phyloP scores from a whole-genome alignment of 768 basidiomycete genomes.

The Mycena galopus region DNA sequence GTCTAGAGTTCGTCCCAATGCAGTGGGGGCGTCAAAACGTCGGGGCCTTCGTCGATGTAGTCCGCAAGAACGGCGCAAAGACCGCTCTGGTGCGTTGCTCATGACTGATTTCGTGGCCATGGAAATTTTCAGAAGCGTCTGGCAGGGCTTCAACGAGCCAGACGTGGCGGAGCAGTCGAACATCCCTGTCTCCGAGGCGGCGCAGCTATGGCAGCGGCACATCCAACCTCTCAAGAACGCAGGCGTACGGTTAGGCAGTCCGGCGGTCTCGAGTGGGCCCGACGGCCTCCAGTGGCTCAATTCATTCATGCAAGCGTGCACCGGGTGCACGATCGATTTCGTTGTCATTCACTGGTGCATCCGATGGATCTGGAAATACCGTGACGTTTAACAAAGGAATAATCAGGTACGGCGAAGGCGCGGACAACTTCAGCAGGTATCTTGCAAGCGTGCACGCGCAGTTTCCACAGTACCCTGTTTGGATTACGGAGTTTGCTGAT shows the following conservation, averaged over 20 bases:
- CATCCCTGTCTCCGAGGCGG: constrained; percentile 32
- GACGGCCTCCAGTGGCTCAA: constrained; percentile 37
- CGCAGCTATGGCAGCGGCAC: constrained; percentile 38
- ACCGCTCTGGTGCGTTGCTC: constrained; percentile 13
- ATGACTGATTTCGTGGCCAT: too few relatives aligned
- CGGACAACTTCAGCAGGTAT: constrained; percentile 51
- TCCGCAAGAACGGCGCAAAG: constrained; percentile 5
- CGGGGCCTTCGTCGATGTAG: not conserved
- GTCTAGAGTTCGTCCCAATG: constrained; percentile 36
- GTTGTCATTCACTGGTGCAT: constrained; percentile 54
- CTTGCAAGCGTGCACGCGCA: constrained; percentile 48
- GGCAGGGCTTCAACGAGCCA: constrained; percentile 42
- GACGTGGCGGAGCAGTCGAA: constrained; percentile 35
- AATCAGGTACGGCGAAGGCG: constrained; percentile 48
- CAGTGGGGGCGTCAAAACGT: constrained; percentile 36
- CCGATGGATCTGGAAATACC: not conserved
- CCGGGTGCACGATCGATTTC: constrained; percentile 38
- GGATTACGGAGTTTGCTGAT: constrained; percentile 52
- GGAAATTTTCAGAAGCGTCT: not conserved
- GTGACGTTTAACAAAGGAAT: not conserved
- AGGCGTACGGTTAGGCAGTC: constrained; percentile 39
- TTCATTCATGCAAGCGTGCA: constrained; percentile 36
- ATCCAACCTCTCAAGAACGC: constrained; percentile 39
- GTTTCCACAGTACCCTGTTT: constrained; percentile 49
- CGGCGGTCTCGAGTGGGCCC: constrained; percentile 38